Percentiles rank a stretch among this genome's conserved stretches.
These are phyloP conservation scores for Ceratocystis harringtonii DNA, from an alignment of 2,329 filamentous ascomycete species.

Conservation along the genomic window DNA sequence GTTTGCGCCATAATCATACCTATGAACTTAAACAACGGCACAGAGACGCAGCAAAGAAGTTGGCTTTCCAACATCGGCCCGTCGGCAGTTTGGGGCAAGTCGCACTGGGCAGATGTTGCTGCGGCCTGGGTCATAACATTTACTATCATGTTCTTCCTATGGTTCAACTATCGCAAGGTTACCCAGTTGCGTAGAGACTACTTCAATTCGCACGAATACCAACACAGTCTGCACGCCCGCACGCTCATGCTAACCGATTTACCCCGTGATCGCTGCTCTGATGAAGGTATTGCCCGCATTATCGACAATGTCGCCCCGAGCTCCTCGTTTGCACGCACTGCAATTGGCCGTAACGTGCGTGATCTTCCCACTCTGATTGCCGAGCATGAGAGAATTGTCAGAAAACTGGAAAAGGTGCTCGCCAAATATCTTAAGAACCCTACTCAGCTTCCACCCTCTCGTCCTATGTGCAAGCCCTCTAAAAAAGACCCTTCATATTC, in stretches of 20 bases:
- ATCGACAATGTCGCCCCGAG: constrained; percentile 68
- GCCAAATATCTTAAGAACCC: constrained; percentile 88
- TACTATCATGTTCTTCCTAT: constrained; percentile 67
- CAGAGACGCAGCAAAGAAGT: constrained; percentile 18
- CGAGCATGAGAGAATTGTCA: constrained; percentile 66
- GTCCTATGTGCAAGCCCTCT: constrained; percentile 65
- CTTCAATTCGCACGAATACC: constrained; percentile 76
- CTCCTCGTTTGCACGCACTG: constrained; percentile 61
- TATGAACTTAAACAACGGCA: constrained; percentile 44
- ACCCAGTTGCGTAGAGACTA: constrained; percentile 57
- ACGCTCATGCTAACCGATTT: constrained; percentile 61
- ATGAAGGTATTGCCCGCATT: constrained; percentile 75
- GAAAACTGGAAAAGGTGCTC: constrained; percentile 65
- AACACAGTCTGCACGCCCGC: constrained; percentile 66
- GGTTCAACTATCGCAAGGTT: constrained; percentile 76
- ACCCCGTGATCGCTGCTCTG: constrained; percentile 56
- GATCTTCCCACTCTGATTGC: constrained; percentile 73
- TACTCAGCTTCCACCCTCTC: constrained; percentile 55
- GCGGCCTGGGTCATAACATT: constrained; percentile 53
- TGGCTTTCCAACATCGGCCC: constrained; percentile 49
- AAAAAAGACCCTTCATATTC: constrained; percentile 59
- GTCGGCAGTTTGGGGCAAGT: constrained; percentile 34
- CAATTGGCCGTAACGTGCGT: constrained; percentile 83
- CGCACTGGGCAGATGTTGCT: constrained; percentile 45
- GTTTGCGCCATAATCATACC: constrained; percentile 70